phyloP scores from a whole-genome alignment of 1,284 basidiomycete species.

The Coriolopsis trogii region DNA sequence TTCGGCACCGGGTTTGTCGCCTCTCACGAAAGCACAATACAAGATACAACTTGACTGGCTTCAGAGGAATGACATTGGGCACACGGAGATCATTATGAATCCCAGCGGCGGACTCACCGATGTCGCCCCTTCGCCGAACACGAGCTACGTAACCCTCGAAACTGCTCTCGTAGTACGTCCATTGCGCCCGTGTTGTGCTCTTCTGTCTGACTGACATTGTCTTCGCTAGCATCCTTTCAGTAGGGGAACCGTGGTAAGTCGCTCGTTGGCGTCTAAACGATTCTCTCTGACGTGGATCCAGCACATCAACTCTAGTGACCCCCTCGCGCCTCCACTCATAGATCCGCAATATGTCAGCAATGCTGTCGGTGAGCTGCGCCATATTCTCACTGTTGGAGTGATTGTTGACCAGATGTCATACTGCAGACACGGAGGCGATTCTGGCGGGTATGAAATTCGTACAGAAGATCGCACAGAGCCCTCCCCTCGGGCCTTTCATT shows the following conservation, averaged over 20 bases:
- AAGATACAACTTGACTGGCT: no score
- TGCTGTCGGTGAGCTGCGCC: slow-evolving; percentile 2
- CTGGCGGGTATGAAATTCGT: slow-evolving; percentile 4
- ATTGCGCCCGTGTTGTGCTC: no score
- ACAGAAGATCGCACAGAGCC: not conserved
- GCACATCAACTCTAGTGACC: slow-evolving; percentile 10
- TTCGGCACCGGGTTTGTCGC: no score
- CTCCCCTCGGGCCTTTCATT: slow-evolving; percentile 1
- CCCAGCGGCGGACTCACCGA: slow-evolving; percentile 5
- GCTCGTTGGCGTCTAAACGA: no score
- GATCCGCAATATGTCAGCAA: slow-evolving; percentile 3
- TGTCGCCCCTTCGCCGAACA: not conserved
- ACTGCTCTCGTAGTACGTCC: not conserved
- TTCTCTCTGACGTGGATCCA: no score
- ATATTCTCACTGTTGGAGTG: not conserved
- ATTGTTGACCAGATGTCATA: no score
- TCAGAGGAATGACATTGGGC: slow-evolving; percentile 1
- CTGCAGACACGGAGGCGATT: no score
- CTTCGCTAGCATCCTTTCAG: slow-evolving; percentile 5
- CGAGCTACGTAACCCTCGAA: slow-evolving; percentile 3
- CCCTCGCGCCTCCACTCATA: slow-evolving; percentile 1
- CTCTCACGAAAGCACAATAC: no score
- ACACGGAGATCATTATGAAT: slow-evolving; percentile 8
- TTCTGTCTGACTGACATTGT: not conserved
- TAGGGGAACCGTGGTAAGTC: slow-evolving; percentile 7